Base-by-base conservation (phyloP, 1,284 basidiomycete species). In the Ustilago esculenta region DNA sequence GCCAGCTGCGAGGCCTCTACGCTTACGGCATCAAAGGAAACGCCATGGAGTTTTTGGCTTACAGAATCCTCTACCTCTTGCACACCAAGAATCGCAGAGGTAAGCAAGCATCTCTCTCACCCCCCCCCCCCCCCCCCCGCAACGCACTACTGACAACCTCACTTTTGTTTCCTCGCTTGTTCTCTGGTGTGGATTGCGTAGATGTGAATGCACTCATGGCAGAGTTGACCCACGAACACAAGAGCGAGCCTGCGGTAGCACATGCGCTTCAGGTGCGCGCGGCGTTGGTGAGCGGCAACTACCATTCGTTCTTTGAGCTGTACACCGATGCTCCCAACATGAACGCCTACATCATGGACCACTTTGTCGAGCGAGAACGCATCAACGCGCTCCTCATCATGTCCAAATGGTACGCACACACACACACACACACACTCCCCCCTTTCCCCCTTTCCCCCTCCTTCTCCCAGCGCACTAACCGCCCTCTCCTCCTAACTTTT, bases 261-360 rank as follows among this genome's bases (percentile, higher is more conserved):
- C 96, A 99, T 83, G 94, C 96, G 39, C 86, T 98, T 60, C 85
- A 86, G 50, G 93, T 98, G 54, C 92, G 94, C 79, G 88, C 90
- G 32, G 90, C 94, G 23, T 83, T 94, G 59, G 88, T 93, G 40
- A 91, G 91, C 81, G 92, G 92, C 79, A 98, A 98, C 83, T 98
- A 98, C 83, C 90, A 92, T 83, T 86, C 88, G 42, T 88, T 99
- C 75, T 98, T 98, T 85, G 87, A 88, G 66, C 85, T 94, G 45
- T 98, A 92, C 83, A 77, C 88, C 71, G 86, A 86, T 59, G 92
- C 93, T 39, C 94, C 94, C 36, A 95, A 95, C 82, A 98, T 98
- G 96, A 92, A 93, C 46, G 94, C 89, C 54, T 98, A 98, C 83
- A 93, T 99, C 80, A 96, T 98, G 92, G 95, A 98, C 83, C 94